Percentiles rank a stretch among this genome's conserved stretches.
phyloP scores from a whole-genome alignment of 768 basidiomycete species.

The Psilocybe cyanescens region DNA sequence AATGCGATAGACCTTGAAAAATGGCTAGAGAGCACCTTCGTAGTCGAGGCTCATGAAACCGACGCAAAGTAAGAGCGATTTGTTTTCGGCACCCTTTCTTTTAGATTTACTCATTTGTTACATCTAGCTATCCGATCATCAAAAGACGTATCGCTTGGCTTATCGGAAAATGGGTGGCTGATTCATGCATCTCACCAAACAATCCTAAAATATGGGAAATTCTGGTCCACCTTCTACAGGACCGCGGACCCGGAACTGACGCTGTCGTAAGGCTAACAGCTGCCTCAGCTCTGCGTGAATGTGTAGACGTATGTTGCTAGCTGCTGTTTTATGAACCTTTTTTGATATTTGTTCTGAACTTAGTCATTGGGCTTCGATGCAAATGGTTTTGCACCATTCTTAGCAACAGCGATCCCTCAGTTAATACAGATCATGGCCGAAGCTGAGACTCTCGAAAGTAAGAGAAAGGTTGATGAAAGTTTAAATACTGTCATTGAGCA shows the following conservation, averaged over 20 bases:
- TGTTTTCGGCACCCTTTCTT: neutral
- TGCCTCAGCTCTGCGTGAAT: conserved; percentile 77
- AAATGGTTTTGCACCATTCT: conserved; percentile 67
- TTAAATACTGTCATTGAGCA: conserved; percentile 73
- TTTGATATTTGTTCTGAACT: conserved; percentile 11
- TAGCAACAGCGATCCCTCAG: conserved; percentile 62
- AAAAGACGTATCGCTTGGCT: conserved; percentile 97
- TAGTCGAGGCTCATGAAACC: conserved; percentile 58
- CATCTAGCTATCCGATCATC: conserved; percentile 79
- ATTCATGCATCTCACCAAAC: conserved; percentile 61
- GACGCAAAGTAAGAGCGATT: conserved; percentile 55
- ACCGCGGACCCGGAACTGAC: conserved; percentile 73
- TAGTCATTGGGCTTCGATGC: conserved; percentile 71
- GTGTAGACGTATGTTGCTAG: conserved; percentile 71
- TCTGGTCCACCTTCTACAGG: conserved; percentile 74
- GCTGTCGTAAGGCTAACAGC: conserved; percentile 87
- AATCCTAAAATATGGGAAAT: conserved; percentile 80
- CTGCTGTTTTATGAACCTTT: neutral
- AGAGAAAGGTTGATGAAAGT: conserved; percentile 70
- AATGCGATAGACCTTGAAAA: conserved; percentile 67
- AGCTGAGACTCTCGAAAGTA: conserved; percentile 76
- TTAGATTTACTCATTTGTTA: conserved; percentile 7
- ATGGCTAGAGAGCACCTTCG: conserved; percentile 68
- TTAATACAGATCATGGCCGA: conserved; percentile 74
- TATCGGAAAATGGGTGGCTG: conserved; percentile 85